phyloP scores from a whole-genome alignment of 2,329 filamentous ascomycete species.

The Fusarium buxicola region DNA sequence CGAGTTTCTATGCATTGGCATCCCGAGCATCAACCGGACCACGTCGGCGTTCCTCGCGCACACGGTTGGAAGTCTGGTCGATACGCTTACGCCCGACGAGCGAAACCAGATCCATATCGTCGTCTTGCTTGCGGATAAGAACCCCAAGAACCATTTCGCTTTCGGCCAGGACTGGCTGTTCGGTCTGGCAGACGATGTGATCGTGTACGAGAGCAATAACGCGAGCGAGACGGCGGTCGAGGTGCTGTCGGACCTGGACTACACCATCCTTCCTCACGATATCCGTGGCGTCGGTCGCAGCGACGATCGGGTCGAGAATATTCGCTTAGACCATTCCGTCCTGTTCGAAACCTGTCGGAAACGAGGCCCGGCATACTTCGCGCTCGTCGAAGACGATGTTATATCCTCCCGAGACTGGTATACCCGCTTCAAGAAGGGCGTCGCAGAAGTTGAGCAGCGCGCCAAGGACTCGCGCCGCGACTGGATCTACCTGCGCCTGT shows the following conservation, averaged over 20 bases:
- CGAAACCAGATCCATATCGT: slow-evolving; percentile 49
- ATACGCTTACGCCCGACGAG: slow-evolving; percentile 47
- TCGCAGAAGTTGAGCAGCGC: slow-evolving; percentile 46
- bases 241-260: slow-evolving; percentile 24
- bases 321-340: slow-evolving; percentile 50
- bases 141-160: slow-evolving; percentile 48
- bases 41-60: slow-evolving; percentile 46
- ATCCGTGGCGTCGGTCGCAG: slow-evolving; percentile 42
- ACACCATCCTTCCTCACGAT: slow-evolving; percentile 37
- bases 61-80: slow-evolving; percentile 49
- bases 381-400: slow-evolving; percentile 54
- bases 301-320: slow-evolving; percentile 48
- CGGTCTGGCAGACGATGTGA: slow-evolving; percentile 49
- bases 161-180: slow-evolving; percentile 50
- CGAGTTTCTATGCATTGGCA: slow-evolving; percentile 48
- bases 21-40: slow-evolving; percentile 51
- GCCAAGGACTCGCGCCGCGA: slow-evolving; percentile 32
- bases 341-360: slow-evolving; percentile 49
- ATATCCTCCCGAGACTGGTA: slow-evolving; percentile 53
- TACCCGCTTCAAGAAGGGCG: slow-evolving; percentile 42
- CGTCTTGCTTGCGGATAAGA: slow-evolving; percentile 51
- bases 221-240: background rate
- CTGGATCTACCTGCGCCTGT: slow-evolving; percentile 54
- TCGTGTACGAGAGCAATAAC: slow-evolving; percentile 44
- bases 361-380: slow-evolving; percentile 49